phyloP scores from a whole-genome alignment of 179 eudicot genomes.

The Beta macrorhiza region DNA sequence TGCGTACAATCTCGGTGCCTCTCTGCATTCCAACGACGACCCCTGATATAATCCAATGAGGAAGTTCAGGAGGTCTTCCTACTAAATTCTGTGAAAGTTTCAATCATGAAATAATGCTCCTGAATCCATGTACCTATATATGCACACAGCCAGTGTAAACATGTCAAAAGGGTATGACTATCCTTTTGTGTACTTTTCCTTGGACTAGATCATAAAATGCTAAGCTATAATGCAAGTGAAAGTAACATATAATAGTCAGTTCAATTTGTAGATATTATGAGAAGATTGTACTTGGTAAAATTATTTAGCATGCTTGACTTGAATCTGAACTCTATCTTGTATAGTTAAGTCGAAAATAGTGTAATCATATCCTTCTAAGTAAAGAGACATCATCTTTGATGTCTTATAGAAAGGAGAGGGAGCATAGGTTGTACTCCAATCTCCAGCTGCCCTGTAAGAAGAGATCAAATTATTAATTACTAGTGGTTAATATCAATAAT shows the following conservation, averaged over 20 bases:
- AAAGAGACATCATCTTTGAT: constrained; percentile 86
- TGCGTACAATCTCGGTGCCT: constrained; percentile 71
- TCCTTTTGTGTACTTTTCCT: too few relatives aligned
- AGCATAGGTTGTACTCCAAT: constrained; percentile 96
- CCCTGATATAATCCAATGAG: constrained; percentile 88
- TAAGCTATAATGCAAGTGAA: background rate
- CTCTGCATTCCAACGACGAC: constrained; percentile 98
- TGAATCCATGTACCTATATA: constrained; percentile 61
- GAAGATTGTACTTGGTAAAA: background rate
- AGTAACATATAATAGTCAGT: background rate
- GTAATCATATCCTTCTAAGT: constrained; percentile 85
- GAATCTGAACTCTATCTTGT: constrained; percentile 83
- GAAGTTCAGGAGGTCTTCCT: constrained; percentile 92
- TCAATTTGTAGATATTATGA: background rate
- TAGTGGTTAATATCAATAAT: background rate
- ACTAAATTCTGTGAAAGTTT: constrained; percentile 73
- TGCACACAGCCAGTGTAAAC: constrained; percentile 10
- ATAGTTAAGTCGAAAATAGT: constrained; percentile 76
- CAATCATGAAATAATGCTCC: constrained; percentile 81
- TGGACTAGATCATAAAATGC: background rate
- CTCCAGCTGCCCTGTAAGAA: constrained; percentile 80
- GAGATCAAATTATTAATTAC: background rate
- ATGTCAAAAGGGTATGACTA: background rate
- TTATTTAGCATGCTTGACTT: constrained; percentile 41
- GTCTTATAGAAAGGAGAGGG: constrained; percentile 97